Evolutionary conservation across 73 alveolate species (phyloP), one percentile per base, ranked within the genome.

Genomic region (Paramecium sexaurelia): DNA sequence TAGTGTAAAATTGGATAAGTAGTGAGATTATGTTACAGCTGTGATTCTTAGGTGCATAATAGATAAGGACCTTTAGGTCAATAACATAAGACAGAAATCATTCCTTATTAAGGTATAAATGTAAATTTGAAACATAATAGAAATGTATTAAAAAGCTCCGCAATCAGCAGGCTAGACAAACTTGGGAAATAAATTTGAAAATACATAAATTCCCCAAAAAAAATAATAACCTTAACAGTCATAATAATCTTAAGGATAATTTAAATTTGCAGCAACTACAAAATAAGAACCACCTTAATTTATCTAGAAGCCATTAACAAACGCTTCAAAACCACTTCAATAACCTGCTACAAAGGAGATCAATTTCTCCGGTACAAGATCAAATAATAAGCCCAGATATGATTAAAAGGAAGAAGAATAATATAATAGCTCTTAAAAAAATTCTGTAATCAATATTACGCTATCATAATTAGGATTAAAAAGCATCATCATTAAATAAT

Each of bases 11-110:
- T 36, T 7, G 87, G 87, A 3, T 17, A 73, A 37, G 57, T 73
- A 33, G 55, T 73, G 24, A 33, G 87, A 73, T 73, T 73, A 73
- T 73, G 87, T 17, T 73, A 73, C 66, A 73, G 87, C 19, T 73
- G 87, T 73, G 87, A 73, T 33, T 73, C 87, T 33, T 37, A 73
- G 29, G 87, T 73, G 17, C 87, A 73, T 36, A 73, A 73, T 73
- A 27, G 87, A 39, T 73, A 33, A 22, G 87, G 87, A 27, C 87
- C 87, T 73, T 33, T 73, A 9, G 57, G 43, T 73, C 35, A 73
- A 19, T 24, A 29, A 73, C 87, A 73, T 39, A 73, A 73, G 56
- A 73, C 87, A 73, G 87, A 73, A 36, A 73, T 73, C 87, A 73
- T 73, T 33, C 86, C 86, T 71, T 71, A 71, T 36, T 71, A 71